These are phyloP conservation scores for Catunica adiposa DNA, from an alignment of 2,329 filamentous ascomycete species.

Conservation along the genomic window DNA sequence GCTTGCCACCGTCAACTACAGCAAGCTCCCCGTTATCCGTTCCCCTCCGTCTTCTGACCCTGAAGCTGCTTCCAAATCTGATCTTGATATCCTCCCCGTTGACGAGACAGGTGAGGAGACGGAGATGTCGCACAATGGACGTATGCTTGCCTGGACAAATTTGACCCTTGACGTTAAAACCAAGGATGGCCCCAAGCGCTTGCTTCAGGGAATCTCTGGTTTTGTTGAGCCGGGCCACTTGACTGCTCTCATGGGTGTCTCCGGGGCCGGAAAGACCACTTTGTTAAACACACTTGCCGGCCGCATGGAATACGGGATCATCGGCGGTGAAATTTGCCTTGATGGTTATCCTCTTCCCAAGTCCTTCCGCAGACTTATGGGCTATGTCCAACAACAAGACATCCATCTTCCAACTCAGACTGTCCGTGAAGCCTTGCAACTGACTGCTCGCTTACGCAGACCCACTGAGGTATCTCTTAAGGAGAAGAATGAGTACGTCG, in stretches of 20 bases:
- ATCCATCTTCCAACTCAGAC: conserved; percentile 58
- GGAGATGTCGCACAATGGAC: background rate
- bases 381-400: conserved; percentile 70
- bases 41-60: background rate
- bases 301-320: conserved; percentile 61
- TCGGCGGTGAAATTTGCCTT: conserved; percentile 58
- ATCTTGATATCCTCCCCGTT: background rate
- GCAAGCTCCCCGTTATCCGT: background rate
- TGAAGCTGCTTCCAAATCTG: background rate
- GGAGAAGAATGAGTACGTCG: conserved; percentile 52
- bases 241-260: conserved; percentile 63
- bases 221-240: conserved; percentile 58
- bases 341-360: conserved; percentile 54
- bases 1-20: conserved; percentile 2
- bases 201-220: background rate
- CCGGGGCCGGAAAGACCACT: conserved; percentile 73
- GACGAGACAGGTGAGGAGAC: background rate
- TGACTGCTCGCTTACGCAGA: conserved; percentile 53
- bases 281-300: conserved; percentile 69
- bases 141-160: background rate
- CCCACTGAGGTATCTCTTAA: conserved; percentile 35
- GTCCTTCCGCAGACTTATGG: conserved; percentile 63
- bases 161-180: background rate
- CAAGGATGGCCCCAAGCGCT: background rate
- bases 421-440: conserved; percentile 61